Conservation (phyloP, 1,284 basidiomycete species). For the Ganoderma lingzhi region DNA sequence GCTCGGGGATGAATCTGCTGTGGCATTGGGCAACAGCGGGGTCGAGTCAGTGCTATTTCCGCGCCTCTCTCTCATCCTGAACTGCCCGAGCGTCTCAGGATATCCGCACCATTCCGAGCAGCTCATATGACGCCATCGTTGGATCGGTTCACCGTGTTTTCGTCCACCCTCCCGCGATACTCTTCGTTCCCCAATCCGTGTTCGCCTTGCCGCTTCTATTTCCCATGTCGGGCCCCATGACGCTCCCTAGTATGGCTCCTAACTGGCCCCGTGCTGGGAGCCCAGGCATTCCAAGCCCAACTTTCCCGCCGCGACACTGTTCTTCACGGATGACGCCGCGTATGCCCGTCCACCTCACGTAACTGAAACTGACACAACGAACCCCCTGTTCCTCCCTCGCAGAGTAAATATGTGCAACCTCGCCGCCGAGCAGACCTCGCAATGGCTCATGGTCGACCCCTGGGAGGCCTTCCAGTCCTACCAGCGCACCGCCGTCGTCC, state of each 20-base stretch:
- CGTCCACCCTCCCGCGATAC: slow-evolving; percentile 1
- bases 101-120: background rate
- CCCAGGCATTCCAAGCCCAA: background rate
- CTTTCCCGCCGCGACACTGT: background rate
- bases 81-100: background rate
- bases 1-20: background rate
- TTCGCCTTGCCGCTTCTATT: background rate
- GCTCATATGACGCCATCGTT: slow-evolving; percentile 6
- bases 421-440: slow-evolving; percentile 82
- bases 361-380: background rate
- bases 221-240: background rate
- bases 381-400: slow-evolving; percentile 19
- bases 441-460: slow-evolving; percentile 93
- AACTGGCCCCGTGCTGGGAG: background rate
- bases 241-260: background rate
- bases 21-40: background rate
- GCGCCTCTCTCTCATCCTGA: background rate
- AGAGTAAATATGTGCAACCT: slow-evolving; percentile 91
- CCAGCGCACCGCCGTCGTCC: slow-evolving; percentile 94
- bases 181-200: background rate
- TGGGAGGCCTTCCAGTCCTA: slow-evolving; percentile 97
- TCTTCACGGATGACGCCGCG: background rate
- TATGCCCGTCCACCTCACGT: background rate
- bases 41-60: background rate
- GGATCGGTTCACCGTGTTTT: background rate